phyloP scores from a whole-genome alignment of 148 eudicot genomes.

The Chenopodium formosanum region DNA sequence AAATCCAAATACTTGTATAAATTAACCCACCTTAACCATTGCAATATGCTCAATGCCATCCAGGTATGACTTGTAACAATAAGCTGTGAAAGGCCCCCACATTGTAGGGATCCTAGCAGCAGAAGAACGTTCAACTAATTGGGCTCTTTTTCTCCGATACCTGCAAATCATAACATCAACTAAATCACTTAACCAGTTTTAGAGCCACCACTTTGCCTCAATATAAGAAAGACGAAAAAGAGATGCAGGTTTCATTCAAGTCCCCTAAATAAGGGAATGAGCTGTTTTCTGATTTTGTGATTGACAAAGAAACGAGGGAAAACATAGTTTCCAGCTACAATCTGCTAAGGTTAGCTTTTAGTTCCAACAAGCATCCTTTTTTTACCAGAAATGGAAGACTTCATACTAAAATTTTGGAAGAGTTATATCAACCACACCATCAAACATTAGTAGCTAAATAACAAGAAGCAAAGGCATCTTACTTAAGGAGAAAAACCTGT shows the following conservation, averaged over 20 bases:
- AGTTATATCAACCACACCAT: too few relatives aligned
- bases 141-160: slow-evolving; percentile 82
- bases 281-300: neutral
- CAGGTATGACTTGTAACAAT: slow-evolving; percentile 71
- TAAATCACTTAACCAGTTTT: neutral
- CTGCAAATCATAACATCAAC: slow-evolving; percentile 38
- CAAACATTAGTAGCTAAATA: neutral
- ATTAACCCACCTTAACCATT: slow-evolving; percentile 74
- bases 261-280: neutral
- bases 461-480: too few relatives aligned
- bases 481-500: too few relatives aligned
- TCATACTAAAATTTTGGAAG: too few relatives aligned
- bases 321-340: too few relatives aligned
- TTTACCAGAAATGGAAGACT: too few relatives aligned
- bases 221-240: neutral
- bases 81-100: slow-evolving; percentile 87
- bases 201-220: neutral
- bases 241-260: neutral
- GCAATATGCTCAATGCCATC: slow-evolving; percentile 95
- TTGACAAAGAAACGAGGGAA: neutral
- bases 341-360: too few relatives aligned
- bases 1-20: neutral
- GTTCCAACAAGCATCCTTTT: too few relatives aligned
- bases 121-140: slow-evolving; percentile 63
- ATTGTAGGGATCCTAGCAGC: slow-evolving; percentile 79